phyloP scores from a whole-genome alignment of 306 rosid species.

The Coriaria nepalensis region DNA sequence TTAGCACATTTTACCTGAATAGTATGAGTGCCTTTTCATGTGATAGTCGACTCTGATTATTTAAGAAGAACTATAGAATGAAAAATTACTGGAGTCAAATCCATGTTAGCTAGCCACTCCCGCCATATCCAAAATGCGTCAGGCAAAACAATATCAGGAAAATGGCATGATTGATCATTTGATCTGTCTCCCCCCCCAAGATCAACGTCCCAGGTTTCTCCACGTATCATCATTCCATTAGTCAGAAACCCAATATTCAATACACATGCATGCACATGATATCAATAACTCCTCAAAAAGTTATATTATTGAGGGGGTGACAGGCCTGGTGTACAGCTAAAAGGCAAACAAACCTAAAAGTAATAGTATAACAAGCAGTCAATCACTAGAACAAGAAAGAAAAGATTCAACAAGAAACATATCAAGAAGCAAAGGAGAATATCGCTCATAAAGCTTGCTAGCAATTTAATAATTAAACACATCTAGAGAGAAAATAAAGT shows the following conservation, averaged over 20 bases:
- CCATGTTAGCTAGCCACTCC: constrained; percentile 24
- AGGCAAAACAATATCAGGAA: constrained; percentile 14
- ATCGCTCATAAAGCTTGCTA: too few relatives aligned
- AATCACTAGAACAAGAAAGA: constrained; percentile 15
- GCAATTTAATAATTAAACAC: too few relatives aligned
- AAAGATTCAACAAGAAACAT: constrained; percentile 9
- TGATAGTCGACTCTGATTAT: constrained; percentile 18
- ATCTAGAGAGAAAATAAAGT: neutral
- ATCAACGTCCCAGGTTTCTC: constrained; percentile 27
- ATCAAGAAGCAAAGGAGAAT: neutral
- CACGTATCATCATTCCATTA: constrained; percentile 18
- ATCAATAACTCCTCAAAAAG: constrained; percentile 29
- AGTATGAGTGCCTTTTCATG: constrained; percentile 13
- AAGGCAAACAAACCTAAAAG: too few relatives aligned
- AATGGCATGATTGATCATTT: constrained; percentile 4
- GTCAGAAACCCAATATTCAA: constrained; percentile 20
- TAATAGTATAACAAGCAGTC: too few relatives aligned
- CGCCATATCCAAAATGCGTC: constrained; percentile 22
- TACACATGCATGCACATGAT: constrained; percentile 44
- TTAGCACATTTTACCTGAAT: too few relatives aligned
- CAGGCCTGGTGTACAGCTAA: too few relatives aligned
- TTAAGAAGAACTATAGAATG: too few relatives aligned
- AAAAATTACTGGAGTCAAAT: neutral
- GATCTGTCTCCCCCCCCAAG: constrained; percentile 2
- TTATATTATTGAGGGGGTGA: constrained; percentile 46